Conservation (phyloP, 2,329 filamentous ascomycete genomes). For the Fusarium piperis region DNA sequence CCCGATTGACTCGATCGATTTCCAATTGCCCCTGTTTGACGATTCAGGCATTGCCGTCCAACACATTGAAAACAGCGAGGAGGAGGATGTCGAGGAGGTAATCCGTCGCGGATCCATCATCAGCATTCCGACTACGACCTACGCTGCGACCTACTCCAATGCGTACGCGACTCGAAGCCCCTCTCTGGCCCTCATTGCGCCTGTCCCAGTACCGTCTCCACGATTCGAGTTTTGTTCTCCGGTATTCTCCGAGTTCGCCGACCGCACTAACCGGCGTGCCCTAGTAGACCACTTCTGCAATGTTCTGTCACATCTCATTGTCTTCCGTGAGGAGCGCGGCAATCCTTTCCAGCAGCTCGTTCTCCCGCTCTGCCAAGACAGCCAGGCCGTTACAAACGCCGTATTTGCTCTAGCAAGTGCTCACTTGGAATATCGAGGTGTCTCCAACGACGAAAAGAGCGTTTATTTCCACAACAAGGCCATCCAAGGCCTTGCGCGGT, state of each 20-base stretch:
- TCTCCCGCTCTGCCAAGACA: constrained; percentile 65
- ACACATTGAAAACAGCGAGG: constrained; percentile 29
- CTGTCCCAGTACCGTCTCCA: constrained; percentile 39
- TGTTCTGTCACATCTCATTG: constrained; percentile 71
- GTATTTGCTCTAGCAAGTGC: constrained; percentile 86
- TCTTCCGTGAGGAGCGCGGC: constrained; percentile 69
- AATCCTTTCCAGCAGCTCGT: constrained; percentile 72
- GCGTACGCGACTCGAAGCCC: constrained; percentile 32
- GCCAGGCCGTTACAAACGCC: constrained; percentile 76
- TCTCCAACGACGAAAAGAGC: constrained; percentile 64
- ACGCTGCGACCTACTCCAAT: constrained; percentile 22
- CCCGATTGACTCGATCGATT: constrained; percentile 45
- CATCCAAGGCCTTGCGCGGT: constrained; percentile 64
- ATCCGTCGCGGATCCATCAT: constrained; percentile 33
- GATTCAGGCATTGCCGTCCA: constrained; percentile 20
- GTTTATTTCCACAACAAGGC: constrained; percentile 69
- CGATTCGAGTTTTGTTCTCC: constrained; percentile 63
- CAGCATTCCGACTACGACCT: constrained; percentile 27
- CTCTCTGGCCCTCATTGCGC: constrained; percentile 41
- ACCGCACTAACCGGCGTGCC: constrained; percentile 62
- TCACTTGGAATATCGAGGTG: constrained; percentile 76
- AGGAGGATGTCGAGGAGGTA: constrained; percentile 45
- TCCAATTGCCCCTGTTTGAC: constrained; percentile 44
- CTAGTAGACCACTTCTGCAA: constrained; percentile 72
- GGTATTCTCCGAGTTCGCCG: constrained; percentile 66